Conservation (phyloP, 129 eudicot species). For the Pseudognaphalium luteoalbum region DNA sequence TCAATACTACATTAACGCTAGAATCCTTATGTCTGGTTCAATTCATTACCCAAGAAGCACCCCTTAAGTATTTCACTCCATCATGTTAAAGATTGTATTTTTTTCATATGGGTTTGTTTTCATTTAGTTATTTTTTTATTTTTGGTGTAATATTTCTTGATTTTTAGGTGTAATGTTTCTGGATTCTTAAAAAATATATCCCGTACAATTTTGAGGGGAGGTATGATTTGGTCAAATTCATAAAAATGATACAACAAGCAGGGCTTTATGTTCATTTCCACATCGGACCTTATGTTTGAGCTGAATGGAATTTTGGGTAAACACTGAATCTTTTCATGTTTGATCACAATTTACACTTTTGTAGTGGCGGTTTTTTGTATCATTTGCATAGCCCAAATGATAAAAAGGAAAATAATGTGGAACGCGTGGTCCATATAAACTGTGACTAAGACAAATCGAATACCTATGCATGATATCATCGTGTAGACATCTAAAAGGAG, state of each 20-base stretch:
- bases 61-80: slow-evolving; percentile 59
- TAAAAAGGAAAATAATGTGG: slow-evolving; percentile 15
- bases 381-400: not conserved
- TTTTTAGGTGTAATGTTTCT: slow-evolving; percentile 4
- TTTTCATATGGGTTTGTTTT: not conserved
- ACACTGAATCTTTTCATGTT: slow-evolving; percentile 16
- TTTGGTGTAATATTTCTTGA: too few species aligned
- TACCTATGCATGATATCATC: slow-evolving; percentile 1
- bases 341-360: slow-evolving; percentile 30
- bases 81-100: slow-evolving; percentile 12
- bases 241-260: slow-evolving; percentile 70
- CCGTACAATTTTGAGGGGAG: slow-evolving; percentile 89
- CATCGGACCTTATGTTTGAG: slow-evolving; percentile 91
- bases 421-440: slow-evolving; percentile 22
- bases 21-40: slow-evolving; percentile 92
- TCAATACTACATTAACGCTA: too few species aligned
- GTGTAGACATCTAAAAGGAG: slow-evolving; percentile 18
- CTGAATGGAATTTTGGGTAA: slow-evolving; percentile 99
- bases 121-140: not conserved
- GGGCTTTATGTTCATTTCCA: slow-evolving; percentile 87
- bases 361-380: slow-evolving; percentile 24
- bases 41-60: slow-evolving; percentile 98
- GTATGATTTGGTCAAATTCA: slow-evolving; percentile 78
- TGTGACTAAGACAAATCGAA: not conserved
- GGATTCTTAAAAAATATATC: too few species aligned